These are phyloP conservation scores for Scleroderma bovista DNA, from an alignment of 768 basidiomycete genomes.

Conservation along the genomic window DNA sequence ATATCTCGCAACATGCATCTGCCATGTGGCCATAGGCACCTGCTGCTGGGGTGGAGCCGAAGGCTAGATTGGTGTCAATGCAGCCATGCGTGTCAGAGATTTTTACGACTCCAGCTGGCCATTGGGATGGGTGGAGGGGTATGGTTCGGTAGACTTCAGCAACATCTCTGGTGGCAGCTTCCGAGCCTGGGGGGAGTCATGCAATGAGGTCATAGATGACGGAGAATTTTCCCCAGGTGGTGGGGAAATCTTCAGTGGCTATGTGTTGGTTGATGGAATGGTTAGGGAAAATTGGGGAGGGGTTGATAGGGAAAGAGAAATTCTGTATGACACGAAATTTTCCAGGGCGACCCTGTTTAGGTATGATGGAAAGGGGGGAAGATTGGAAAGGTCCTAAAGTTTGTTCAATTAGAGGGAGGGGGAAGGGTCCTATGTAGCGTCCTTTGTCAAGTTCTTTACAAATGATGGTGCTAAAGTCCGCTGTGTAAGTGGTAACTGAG, in stretches of 20 bases:
- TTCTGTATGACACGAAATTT: constrained; percentile 34
- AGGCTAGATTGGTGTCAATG: background rate
- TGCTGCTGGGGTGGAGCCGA: background rate
- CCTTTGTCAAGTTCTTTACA: constrained; percentile 10
- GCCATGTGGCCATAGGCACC: background rate
- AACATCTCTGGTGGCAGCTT: constrained; percentile 27
- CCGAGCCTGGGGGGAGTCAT: constrained; percentile 25
- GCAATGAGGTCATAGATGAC: background rate
- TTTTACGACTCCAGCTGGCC: constrained; percentile 21
- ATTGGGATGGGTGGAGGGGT: constrained; percentile 23
- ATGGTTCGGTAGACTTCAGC: constrained; percentile 30
- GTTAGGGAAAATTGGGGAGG: background rate
- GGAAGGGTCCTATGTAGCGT: constrained; percentile 31
- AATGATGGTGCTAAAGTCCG: background rate
- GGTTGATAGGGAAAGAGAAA: constrained; percentile 18
- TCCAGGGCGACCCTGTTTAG: constrained; percentile 28
- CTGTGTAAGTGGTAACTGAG: background rate
- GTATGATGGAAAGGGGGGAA: constrained; percentile 32
- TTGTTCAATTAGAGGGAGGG: constrained; percentile 16
- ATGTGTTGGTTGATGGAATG: background rate
- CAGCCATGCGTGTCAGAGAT: constrained; percentile 13
- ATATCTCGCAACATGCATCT: constrained; percentile 1
- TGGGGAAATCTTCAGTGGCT: background rate
- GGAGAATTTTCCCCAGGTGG: constrained; percentile 9
- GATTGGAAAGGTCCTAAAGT: constrained; percentile 35